Evolutionary conservation across 148 eudicot species (phyloP).

Genomic region (Camellia japonica): DNA sequence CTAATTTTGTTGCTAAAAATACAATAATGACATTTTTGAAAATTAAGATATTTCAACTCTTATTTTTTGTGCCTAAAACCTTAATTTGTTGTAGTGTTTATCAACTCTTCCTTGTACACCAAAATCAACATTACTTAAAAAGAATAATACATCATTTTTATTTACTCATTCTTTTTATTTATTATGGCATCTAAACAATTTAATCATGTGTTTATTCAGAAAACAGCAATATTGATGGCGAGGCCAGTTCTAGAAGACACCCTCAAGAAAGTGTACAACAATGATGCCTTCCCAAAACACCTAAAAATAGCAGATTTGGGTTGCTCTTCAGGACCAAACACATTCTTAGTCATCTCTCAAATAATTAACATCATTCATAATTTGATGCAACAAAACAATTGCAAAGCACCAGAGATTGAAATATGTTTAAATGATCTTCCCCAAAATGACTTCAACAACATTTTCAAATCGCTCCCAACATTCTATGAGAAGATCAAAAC

Average conservation of each 20-base stretch:
- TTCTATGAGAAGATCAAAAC: slow-evolving; percentile 1
- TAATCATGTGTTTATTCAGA: neutral
- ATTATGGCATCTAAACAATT: neutral
- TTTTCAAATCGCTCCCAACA: slow-evolving; percentile 9
- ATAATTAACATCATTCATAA: slow-evolving; percentile 6
- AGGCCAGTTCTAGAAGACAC: slow-evolving; percentile 20
- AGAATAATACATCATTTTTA: too few species aligned
- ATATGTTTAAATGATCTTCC: slow-evolving; percentile 11
- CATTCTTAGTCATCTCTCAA: slow-evolving; percentile 18
- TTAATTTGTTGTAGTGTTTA: too few species aligned
- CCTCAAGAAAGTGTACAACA: slow-evolving; percentile 2
- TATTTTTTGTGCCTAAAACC: too few species aligned
- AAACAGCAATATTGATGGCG: slow-evolving; percentile 12
- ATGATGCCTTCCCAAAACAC: neutral
- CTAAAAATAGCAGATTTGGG: slow-evolving; percentile 33
- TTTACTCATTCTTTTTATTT: too few species aligned
- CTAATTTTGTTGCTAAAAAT: too few species aligned
- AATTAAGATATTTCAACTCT: too few species aligned
- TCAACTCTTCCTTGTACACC: too few species aligned
- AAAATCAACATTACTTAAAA: too few species aligned
- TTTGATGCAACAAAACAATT: neutral
- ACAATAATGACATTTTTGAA: too few species aligned
- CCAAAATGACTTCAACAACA: slow-evolving; percentile 8
- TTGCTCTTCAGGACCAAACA: slow-evolving; percentile 35
- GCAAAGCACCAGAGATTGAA: slow-evolving; percentile 1